These are phyloP conservation scores for Cyberlindnera maritima DNA, from an alignment of 805 yeast genomes.

Conservation along the genomic window DNA sequence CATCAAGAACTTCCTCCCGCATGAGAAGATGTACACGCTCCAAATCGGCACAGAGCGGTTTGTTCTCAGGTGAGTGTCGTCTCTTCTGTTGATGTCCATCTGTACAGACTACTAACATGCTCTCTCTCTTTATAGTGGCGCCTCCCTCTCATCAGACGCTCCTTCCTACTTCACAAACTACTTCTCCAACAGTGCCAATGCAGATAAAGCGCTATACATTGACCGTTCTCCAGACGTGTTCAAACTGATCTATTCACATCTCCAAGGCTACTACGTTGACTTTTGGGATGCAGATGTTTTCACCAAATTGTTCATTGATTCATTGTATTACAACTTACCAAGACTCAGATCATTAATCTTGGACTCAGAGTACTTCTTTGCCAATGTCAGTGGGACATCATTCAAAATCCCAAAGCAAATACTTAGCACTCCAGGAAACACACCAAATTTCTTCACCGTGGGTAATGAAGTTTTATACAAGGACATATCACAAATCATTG, in stretches of 20 bases:
- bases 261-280: slow-evolving; percentile 75
- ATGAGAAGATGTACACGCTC: slow-evolving; percentile 63
- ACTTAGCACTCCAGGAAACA: slow-evolving; percentile 60
- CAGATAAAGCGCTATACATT: slow-evolving; percentile 48
- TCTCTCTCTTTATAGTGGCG: slow-evolving; percentile 49
- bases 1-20: slow-evolving; percentile 59
- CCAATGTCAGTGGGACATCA: slow-evolving; percentile 54
- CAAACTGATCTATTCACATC: slow-evolving; percentile 61
- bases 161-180: slow-evolving; percentile 85
- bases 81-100: neutral
- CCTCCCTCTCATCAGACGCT: slow-evolving; percentile 79
- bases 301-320: slow-evolving; percentile 63
- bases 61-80: slow-evolving; percentile 32
- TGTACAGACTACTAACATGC: neutral
- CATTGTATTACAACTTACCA: slow-evolving; percentile 66
- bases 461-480: slow-evolving; percentile 50
- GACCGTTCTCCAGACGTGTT: slow-evolving; percentile 76
- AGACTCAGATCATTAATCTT: slow-evolving; percentile 47
- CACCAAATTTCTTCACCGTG: slow-evolving; percentile 73
- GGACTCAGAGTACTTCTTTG: slow-evolving; percentile 52
- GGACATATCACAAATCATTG: slow-evolving; percentile 44
- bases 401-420: slow-evolving; percentile 59
- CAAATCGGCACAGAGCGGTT: slow-evolving; percentile 67
- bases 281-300: slow-evolving; percentile 60
- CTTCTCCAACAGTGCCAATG: slow-evolving; percentile 43